Percentiles rank a stretch among this genome's conserved stretches.
Conservation (phyloP, 129 eudicot species). For the Centrapalus pauciflorus region DNA sequence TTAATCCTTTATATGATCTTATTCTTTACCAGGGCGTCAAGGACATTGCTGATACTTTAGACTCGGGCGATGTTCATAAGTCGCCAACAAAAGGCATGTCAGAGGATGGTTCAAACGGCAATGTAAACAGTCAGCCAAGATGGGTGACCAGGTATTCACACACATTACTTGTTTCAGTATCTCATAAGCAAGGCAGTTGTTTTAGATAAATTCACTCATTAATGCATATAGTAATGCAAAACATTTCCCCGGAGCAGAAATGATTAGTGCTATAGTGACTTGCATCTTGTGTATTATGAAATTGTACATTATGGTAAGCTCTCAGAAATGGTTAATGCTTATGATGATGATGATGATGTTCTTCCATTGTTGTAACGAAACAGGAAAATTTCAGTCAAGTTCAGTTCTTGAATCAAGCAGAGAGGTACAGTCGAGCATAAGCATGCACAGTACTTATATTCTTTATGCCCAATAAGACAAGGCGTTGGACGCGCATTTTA, state of each 20-base stretch:
- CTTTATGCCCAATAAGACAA: slow-evolving; percentile 28
- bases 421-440: slow-evolving; percentile 1
- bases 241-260: too few species aligned
- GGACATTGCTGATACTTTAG: slow-evolving; percentile 24
- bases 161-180: background rate
- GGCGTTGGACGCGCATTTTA: slow-evolving; percentile 1
- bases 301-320: background rate
- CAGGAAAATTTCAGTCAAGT: slow-evolving; percentile 35
- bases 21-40: slow-evolving; percentile 30
- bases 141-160: slow-evolving; percentile 28
- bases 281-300: background rate
- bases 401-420: slow-evolving; percentile 17
- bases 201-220: too few species aligned
- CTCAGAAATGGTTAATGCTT: background rate
- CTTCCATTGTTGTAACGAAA: slow-evolving; percentile 12
- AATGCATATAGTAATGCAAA: too few species aligned
- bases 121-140: slow-evolving; percentile 7
- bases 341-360: background rate
- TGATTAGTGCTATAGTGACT: background rate
- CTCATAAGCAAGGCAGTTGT: background rate
- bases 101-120: slow-evolving; percentile 1
- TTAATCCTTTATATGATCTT: background rate
- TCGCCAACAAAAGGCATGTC: background rate
- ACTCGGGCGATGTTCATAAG: background rate
- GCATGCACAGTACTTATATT: background rate